These are phyloP conservation scores for Taiozyma sp. DNA, from an alignment of 1,139 yeast species.

Conservation along the genomic window DNA sequence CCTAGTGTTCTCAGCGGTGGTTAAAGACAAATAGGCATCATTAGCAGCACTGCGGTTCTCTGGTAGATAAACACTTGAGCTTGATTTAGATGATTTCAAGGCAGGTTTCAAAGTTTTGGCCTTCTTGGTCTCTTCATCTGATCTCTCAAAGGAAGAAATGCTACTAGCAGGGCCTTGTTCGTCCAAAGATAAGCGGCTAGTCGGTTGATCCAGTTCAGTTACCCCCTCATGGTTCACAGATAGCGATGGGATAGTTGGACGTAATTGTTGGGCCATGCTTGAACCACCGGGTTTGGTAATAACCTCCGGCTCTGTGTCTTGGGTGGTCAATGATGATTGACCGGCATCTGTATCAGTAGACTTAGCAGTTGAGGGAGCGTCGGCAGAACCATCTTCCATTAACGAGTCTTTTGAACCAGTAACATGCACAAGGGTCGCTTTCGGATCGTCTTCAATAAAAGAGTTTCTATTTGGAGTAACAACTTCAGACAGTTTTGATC, in stretches of 20 bases:
- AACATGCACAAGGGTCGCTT: background rate
- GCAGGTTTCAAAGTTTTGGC: conserved; percentile 58
- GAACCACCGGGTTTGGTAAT: background rate
- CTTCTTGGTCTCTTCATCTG: conserved; percentile 16
- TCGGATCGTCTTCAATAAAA: background rate
- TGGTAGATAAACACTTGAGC: conserved; percentile 50
- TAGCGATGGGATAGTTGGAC: conserved; percentile 20
- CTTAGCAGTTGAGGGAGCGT: conserved; percentile 23
- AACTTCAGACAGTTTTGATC: conserved; percentile 1
- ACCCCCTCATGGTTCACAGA: conserved; percentile 7
- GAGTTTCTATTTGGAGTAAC: background rate
- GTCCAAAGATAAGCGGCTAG: background rate
- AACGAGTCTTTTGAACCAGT: background rate
- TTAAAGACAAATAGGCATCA: conserved; percentile 59
- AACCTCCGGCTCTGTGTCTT: conserved; percentile 11
- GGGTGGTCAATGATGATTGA: conserved; percentile 19
- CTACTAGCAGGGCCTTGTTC: conserved; percentile 11
- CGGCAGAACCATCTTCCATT: conserved; percentile 8
- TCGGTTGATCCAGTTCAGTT: background rate
- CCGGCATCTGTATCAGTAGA: conserved; percentile 16
- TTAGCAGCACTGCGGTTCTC: conserved; percentile 42
- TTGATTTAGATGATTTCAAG: conserved; percentile 42
- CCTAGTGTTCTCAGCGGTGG: conserved; percentile 77
- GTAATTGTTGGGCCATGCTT: conserved; percentile 24
- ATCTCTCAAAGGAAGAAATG: conserved; percentile 16